Evolutionary conservation across 1,284 basidiomycete genomes (phyloP), one percentile per base, ranked within the genome.

Genomic region (Puccinia horiana): DNA sequence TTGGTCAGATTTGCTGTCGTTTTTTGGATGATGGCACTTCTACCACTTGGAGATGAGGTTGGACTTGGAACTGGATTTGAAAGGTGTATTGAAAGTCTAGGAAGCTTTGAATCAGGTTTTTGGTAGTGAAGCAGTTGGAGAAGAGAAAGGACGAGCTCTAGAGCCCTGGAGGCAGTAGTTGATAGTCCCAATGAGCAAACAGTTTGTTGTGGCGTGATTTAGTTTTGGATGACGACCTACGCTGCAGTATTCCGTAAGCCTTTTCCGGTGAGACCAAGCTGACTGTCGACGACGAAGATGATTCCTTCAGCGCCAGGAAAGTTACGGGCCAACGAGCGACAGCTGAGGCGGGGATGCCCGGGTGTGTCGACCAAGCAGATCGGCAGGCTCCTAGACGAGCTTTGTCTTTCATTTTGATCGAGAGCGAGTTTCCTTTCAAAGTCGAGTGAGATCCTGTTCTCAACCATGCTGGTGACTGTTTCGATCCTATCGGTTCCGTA

Each of bases 221-320:
- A 35, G 32, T 37, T 42, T 12, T 14, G n/a, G 23, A 12, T 47
- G 2, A 16, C 16, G n/a, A 73, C 72, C 18, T 65, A 81, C 80
- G 37, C 72, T 26, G 56, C 42, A 65, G 80, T 81, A 75, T 81
- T 72, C 56, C 80, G 44, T 18, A 81, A 52, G 26, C 80, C 80
- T 49, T 81, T 81, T 32, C 80, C 80, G 11, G 58, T 67, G 20
- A 81, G 80, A 67, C 80, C 72, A 42, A 81, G 42, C 61, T 81
- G 80, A 63, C 26, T 63, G 76, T 81, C 80, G 47, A 81, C 69
- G 23, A 81, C 80, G 56, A 81, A 81, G 44, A 81, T 75, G 37
- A 81, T 37, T 8, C 70, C 61, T 63, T 49, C 52, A 12, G 72
- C 52, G 42, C 54, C 35, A 2, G 61, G 29, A 1, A 81, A 37